A percentile compares a stretch with the other conserved stretches of the same genome.
phyloP scores from a whole-genome alignment of 257 asterid species.

The Ajuga chamaepitys region DNA sequence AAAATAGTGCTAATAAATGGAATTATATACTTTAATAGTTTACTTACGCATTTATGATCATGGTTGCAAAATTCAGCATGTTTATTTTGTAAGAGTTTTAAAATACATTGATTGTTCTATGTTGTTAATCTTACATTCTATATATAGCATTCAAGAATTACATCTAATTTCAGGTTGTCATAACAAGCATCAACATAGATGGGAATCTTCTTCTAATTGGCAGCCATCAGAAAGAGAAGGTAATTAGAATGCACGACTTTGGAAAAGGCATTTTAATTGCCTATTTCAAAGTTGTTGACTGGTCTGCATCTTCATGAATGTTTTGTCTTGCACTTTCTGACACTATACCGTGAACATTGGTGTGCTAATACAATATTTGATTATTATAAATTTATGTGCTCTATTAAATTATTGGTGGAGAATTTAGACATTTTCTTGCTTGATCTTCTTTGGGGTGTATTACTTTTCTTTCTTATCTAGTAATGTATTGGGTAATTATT shows the following conservation, averaged over 20 bases:
- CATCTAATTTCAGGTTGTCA: slow-evolving; percentile 62
- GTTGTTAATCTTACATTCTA: neutral
- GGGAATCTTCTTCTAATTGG: slow-evolving; percentile 86
- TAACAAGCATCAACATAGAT: slow-evolving; percentile 78
- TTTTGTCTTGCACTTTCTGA: neutral
- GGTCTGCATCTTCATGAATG: slow-evolving; percentile 6
- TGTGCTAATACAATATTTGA: neutral
- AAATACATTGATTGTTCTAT: neutral
- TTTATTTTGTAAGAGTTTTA: neutral
- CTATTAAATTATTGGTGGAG: too few relatives aligned
- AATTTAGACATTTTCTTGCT: too few relatives aligned
- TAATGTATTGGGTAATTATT: too few relatives aligned
- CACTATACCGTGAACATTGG: neutral
- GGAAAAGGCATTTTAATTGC: neutral
- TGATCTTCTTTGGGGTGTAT: too few relatives aligned
- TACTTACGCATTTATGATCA: neutral
- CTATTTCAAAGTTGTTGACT: neutral
- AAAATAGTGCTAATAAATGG: neutral
- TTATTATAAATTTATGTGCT: neutral
- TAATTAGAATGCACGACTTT: slow-evolving; percentile 22
- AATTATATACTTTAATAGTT: neutral
- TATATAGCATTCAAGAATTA: neutral
- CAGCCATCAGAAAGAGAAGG: slow-evolving; percentile 88
- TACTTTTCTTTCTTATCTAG: too few relatives aligned
- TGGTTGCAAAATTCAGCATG: neutral